Conservation (phyloP, 805 yeast species). For the Blastobotrys robertii region DNA sequence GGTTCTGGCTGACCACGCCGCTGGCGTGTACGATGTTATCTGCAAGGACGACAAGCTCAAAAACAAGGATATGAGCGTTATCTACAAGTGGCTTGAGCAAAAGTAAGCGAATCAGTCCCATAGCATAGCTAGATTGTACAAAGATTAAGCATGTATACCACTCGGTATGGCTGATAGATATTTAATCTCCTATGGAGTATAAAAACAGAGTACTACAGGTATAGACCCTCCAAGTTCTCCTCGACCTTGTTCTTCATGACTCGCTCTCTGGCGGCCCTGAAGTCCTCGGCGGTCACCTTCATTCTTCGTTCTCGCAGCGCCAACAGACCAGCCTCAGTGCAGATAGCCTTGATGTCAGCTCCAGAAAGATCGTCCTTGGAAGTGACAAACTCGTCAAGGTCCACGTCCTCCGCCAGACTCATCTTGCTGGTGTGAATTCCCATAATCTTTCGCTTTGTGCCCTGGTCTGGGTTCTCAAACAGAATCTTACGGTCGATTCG, state of each 20-base stretch:
- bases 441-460: slow-evolving; percentile 86
- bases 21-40: slow-evolving; percentile 18
- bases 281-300: slow-evolving; percentile 93
- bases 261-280: slow-evolving; percentile 87
- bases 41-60: slow-evolving; percentile 9
- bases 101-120: background rate
- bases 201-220: slow-evolving; percentile 37
- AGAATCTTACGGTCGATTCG: slow-evolving; percentile 93
- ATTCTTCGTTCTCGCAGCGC: slow-evolving; percentile 95
- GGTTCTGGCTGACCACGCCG: slow-evolving; percentile 18
- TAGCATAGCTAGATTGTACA: background rate
- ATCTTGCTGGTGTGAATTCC: slow-evolving; percentile 87
- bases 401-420: slow-evolving; percentile 82
- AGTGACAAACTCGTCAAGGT: slow-evolving; percentile 78
- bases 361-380: slow-evolving; percentile 93
- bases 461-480: slow-evolving; percentile 91
- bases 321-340: slow-evolving; percentile 93
- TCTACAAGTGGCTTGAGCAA: slow-evolving; percentile 20
- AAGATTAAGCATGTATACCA: no score
- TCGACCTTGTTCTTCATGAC: slow-evolving; percentile 94
- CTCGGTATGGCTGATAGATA: no score
- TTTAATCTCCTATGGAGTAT: no score
- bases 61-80: slow-evolving; percentile 21
- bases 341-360: slow-evolving; percentile 94
- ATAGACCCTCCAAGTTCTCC: slow-evolving; percentile 90